Base-by-base conservation (phyloP, 495 filamentous ascomycete genomes). In the Xylona heveae region DNA sequence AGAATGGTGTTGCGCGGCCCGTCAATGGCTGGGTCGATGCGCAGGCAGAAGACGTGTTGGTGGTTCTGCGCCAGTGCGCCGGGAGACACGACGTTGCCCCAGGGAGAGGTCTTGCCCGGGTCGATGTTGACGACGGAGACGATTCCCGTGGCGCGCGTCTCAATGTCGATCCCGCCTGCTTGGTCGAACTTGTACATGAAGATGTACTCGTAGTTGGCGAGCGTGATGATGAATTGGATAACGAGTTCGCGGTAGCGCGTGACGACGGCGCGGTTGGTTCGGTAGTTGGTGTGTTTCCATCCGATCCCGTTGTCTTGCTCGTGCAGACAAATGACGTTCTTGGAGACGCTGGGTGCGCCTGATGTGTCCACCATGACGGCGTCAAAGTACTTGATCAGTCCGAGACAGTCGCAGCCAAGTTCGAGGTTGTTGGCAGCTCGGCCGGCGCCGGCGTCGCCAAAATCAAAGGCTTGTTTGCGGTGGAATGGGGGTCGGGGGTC, bases 171-270 rank as follows among this genome's bases (percentile, higher is more conserved):
- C 2, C 55, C 61, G 3, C 60, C 60, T 28, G 61, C 58, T 35
- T 59, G 57, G 30, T 59, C 55, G 42, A 64, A 64, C 27, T 51
- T 56, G 42, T 58, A 61, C 37, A 59, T 57, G 42, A 64, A 59
- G 35, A 57, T 68, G 37, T 84, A 84, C 44, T 83, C 78, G 51
- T 84, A 84, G 51, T 84, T 84, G 20, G 71, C 68, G 18, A 82
- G 65, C 0, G 78, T 82, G 41, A 77, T 68, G 42, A 81, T 78
- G 42, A 74, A 75, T 38, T 84, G 78, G 6, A 74, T 42, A 14
- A 72, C 62, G n/a, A 74, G 51, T 40, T 72, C 67, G 14, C 69
- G 53, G 37, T 63, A 68, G 28, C 69, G 61, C 19, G 63, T 60
- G 18, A 74, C 57, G 2, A 63, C 67, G 13, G 69, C 69, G 16